Evolutionary conservation across 345 rosid genomes (phyloP).

Genomic region (Eutrema heterophyllum): DNA sequence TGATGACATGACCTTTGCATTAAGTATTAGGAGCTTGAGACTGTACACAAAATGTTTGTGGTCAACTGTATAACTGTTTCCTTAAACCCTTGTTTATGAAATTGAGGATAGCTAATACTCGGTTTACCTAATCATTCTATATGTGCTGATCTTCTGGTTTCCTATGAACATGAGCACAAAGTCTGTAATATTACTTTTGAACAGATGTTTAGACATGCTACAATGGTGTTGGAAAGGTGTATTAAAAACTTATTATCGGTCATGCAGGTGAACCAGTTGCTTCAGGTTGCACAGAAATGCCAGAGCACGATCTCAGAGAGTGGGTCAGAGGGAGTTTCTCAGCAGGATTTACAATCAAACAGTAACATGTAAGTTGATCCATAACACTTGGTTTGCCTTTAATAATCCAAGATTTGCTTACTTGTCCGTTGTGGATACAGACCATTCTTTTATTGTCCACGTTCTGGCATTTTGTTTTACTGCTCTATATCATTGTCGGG

Average conservation of each 20-base stretch:
- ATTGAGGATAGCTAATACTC: background rate
- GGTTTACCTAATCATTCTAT: background rate
- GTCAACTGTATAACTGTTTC: conserved; percentile 26
- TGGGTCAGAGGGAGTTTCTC: conserved; percentile 79
- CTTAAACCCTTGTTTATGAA: conserved; percentile 34
- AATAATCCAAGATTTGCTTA: background rate
- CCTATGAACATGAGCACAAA: background rate
- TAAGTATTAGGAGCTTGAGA: background rate
- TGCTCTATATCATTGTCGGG: background rate
- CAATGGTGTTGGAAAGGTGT: background rate
- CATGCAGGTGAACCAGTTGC: conserved; percentile 79
- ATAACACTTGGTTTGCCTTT: background rate
- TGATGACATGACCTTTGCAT: background rate
- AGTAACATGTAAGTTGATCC: conserved; percentile 64
- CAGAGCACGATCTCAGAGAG: conserved; percentile 86
- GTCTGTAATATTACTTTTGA: background rate
- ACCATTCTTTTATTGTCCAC: background rate
- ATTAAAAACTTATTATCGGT: background rate
- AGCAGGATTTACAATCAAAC: conserved; percentile 77
- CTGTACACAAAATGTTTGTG: conserved; percentile 57
- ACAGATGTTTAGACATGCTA: background rate
- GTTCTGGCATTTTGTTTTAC: background rate
- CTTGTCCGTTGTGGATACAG: background rate
- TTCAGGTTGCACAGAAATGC: conserved; percentile 87
- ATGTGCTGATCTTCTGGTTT: background rate